Evolutionary conservation across 371 early-diverging fungal species (phyloP).

Genomic region (Sanchytrium tribonematis): DNA sequence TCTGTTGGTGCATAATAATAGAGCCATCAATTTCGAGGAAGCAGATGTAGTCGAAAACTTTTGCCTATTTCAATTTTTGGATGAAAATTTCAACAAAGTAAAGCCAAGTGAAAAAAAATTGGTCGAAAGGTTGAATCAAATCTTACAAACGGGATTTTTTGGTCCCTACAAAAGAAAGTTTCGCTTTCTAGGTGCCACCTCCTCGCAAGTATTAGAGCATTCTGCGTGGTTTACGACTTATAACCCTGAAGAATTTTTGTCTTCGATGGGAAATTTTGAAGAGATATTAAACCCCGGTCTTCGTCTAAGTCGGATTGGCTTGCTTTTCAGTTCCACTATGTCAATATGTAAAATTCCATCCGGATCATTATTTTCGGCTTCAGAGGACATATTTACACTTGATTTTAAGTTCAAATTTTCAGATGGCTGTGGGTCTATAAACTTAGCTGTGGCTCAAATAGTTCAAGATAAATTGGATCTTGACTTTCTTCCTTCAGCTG

Average conservation of each 20-base stretch:
- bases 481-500: slow-evolving; percentile 27
- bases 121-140: slow-evolving; percentile 10
- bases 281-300: slow-evolving; percentile 5
- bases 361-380: slow-evolving; percentile 32
- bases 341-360: slow-evolving; percentile 4
- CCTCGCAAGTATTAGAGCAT: slow-evolving; percentile 30
- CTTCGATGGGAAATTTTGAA: slow-evolving; percentile 5
- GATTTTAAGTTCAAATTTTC: slow-evolving; percentile 29
- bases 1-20: slow-evolving; percentile 28
- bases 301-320: slow-evolving; percentile 42
- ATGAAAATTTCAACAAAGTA: slow-evolving; percentile 18
- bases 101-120: background rate
- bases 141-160: slow-evolving; percentile 24
- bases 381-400: slow-evolving; percentile 6
- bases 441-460: slow-evolving; percentile 18
- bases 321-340: slow-evolving; percentile 3
- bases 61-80: slow-evolving; percentile 32
- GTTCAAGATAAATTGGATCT: slow-evolving; percentile 23
- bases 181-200: slow-evolving; percentile 36
- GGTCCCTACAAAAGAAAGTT: slow-evolving; percentile 25
- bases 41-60: slow-evolving; percentile 23
- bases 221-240: slow-evolving; percentile 36
- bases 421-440: slow-evolving; percentile 56
- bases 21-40: slow-evolving; percentile 27
- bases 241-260: slow-evolving; percentile 5